These are phyloP conservation scores for Pseudocercospora macadamiae DNA, from an alignment of 2,329 filamentous ascomycete species.

Conservation along the genomic window DNA sequence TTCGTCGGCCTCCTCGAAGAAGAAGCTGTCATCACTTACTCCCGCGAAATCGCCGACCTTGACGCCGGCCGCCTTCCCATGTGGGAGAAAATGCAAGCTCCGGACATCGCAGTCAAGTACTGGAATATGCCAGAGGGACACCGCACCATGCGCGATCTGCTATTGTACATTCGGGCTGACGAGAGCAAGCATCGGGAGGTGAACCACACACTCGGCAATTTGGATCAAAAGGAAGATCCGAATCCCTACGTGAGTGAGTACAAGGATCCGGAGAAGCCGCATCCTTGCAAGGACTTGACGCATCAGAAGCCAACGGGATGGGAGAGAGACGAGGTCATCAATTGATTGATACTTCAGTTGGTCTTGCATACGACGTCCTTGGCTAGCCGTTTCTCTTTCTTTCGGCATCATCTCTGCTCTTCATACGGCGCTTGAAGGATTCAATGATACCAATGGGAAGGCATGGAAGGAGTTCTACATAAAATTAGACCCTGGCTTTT, in stretches of 20 bases:
- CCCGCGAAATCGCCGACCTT: constrained; percentile 82
- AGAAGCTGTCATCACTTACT: constrained; percentile 95
- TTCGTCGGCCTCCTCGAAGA: constrained; percentile 98
- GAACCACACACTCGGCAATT: constrained; percentile 90
- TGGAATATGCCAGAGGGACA: constrained; percentile 90
- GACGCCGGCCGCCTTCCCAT: constrained; percentile 80
- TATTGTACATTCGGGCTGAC: constrained; percentile 87
- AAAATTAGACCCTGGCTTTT: no score
- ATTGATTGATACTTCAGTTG: neutral
- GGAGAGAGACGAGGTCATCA: constrained; percentile 78
- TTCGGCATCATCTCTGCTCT: constrained; percentile 3
- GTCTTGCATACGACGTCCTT: no score
- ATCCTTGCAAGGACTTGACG: constrained; percentile 70
- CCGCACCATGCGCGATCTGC: constrained; percentile 80
- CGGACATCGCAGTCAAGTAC: constrained; percentile 87
- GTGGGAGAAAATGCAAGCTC: constrained; percentile 78
- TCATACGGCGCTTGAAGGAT: neutral
- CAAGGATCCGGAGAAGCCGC: constrained; percentile 67
- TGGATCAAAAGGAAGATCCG: constrained; percentile 82
- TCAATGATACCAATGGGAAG: neutral
- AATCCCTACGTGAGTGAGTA: constrained; percentile 90
- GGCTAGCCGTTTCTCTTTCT: no score
- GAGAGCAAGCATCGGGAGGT: constrained; percentile 83
- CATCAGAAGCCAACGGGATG: constrained; percentile 73
- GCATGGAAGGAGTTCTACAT: no score